phyloP scores from a whole-genome alignment of 1,284 basidiomycete genomes.

The Testicularia cyperi region DNA sequence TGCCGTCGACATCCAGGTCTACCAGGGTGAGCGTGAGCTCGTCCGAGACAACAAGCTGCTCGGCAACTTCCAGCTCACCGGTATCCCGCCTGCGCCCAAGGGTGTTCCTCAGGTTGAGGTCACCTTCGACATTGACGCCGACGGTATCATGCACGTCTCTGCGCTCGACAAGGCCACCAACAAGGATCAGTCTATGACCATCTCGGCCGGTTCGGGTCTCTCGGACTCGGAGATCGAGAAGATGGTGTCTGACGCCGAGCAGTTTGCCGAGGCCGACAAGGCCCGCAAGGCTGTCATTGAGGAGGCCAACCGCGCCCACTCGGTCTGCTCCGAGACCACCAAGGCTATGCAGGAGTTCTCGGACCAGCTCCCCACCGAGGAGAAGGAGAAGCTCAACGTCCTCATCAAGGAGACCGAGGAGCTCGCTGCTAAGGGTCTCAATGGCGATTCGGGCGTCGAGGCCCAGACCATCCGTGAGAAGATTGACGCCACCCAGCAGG shows the following conservation, averaged over 20 bases:
- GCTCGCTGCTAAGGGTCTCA: constrained; percentile 86
- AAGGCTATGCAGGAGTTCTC: constrained; percentile 97
- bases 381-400: constrained; percentile 77
- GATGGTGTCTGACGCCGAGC: constrained; percentile 93
- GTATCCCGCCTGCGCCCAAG: constrained; percentile 95
- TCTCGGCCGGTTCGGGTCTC: constrained; percentile 94
- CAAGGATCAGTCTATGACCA: constrained; percentile 97
- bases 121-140: constrained; percentile 97
- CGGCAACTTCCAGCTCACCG: constrained; percentile 97
- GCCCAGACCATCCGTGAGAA: constrained; percentile 87
- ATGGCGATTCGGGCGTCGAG: constrained; percentile 76
- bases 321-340: constrained; percentile 90
- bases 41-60: constrained; percentile 98
- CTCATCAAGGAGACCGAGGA: constrained; percentile 83
- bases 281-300: constrained; percentile 84
- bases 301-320: constrained; percentile 95
- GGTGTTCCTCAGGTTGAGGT: constrained; percentile 98
- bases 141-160: constrained; percentile 94
- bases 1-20: constrained; percentile 85
- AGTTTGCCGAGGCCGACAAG: constrained; percentile 75
- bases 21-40: constrained; percentile 96
- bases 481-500: constrained; percentile 93
- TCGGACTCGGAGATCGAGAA: constrained; percentile 95
- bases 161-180: constrained; percentile 95
- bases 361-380: constrained; percentile 87